These are phyloP conservation scores for Spinacia oleracea DNA, from an alignment of 179 eudicot species.

Conservation along the genomic window DNA sequence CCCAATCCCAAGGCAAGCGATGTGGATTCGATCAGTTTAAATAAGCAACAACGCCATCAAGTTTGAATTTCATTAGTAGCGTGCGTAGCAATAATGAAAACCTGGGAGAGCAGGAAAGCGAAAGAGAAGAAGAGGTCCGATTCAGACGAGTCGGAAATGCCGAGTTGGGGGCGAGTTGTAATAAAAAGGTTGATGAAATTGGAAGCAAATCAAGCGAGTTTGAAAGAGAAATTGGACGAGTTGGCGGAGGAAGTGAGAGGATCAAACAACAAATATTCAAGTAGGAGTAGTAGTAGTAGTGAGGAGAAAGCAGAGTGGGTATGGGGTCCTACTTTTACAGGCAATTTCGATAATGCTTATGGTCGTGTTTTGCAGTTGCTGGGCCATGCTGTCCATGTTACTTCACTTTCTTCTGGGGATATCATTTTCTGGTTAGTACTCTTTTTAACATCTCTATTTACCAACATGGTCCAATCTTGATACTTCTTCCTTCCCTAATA, in stretches of 20 bases:
- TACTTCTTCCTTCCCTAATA: too few relatives aligned
- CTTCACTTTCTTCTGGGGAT: neutral
- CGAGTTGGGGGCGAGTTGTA: conserved; percentile 21
- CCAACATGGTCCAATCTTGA: neutral
- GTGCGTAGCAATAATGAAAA: too few relatives aligned
- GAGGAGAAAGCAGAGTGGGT: neutral
- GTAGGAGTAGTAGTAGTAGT: too few relatives aligned
- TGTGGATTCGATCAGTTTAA: too few relatives aligned
- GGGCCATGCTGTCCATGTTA: conserved; percentile 24
- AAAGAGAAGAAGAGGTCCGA: neutral
- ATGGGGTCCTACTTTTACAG: neutral
- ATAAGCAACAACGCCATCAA: too few relatives aligned
- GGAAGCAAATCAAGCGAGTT: conserved; percentile 41
- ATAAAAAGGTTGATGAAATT: conserved; percentile 38
- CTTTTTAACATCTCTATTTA: neutral
- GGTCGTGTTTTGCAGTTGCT: conserved; percentile 8
- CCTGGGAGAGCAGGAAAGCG: neutral
- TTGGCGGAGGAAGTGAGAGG: neutral
- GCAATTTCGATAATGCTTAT: conserved; percentile 6
- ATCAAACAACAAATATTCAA: too few relatives aligned
- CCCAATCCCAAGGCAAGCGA: too few relatives aligned
- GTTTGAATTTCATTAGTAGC: too few relatives aligned
- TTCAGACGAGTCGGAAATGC: conserved; percentile 8
- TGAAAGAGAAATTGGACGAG: conserved; percentile 12
- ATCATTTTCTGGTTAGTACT: conserved; percentile 25